Conservation (phyloP, 2,329 filamentous ascomycete genomes). For the Verticillium nonalfalfae region DNA sequence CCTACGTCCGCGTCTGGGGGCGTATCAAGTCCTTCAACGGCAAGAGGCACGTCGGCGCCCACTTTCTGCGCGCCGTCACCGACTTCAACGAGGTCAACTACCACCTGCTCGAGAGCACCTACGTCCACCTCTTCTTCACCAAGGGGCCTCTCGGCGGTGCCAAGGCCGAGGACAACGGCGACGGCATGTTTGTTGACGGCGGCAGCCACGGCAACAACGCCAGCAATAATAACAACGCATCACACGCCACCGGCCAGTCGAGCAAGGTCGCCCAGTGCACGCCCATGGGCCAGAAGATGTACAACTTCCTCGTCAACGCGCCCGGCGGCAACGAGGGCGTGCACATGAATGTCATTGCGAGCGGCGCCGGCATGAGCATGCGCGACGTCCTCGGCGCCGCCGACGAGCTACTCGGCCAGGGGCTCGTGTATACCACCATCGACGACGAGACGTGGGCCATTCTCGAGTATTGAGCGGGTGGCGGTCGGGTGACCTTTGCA, state of each 20-base stretch:
- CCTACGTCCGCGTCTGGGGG: slow-evolving; percentile 82
- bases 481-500: no score
- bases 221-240: slow-evolving; percentile 6
- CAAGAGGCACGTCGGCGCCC: slow-evolving; percentile 74
- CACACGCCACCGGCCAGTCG: slow-evolving; percentile 25
- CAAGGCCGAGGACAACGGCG: slow-evolving; percentile 30
- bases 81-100: slow-evolving; percentile 93
- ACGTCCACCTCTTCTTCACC: slow-evolving; percentile 79
- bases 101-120: slow-evolving; percentile 84
- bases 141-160: slow-evolving; percentile 52
- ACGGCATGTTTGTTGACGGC: slow-evolving; percentile 52
- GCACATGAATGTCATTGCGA: slow-evolving; percentile 71
- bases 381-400: slow-evolving; percentile 69
- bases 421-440: slow-evolving; percentile 82
- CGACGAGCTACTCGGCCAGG: slow-evolving; percentile 69
- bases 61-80: slow-evolving; percentile 71
- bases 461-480: slow-evolving; percentile 54
- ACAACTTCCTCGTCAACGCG: slow-evolving; percentile 57
- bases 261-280: slow-evolving; percentile 43
- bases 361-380: slow-evolving; percentile 56
- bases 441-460: slow-evolving; percentile 91
- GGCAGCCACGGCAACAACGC: slow-evolving; percentile 18
- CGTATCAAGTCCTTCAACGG: slow-evolving; percentile 77
- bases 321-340: slow-evolving; percentile 76
- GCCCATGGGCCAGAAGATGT: slow-evolving; percentile 61